These are phyloP conservation scores for Coniochaeta sp. DNA, from an alignment of 2,329 filamentous ascomycete species.

Conservation along the genomic window DNA sequence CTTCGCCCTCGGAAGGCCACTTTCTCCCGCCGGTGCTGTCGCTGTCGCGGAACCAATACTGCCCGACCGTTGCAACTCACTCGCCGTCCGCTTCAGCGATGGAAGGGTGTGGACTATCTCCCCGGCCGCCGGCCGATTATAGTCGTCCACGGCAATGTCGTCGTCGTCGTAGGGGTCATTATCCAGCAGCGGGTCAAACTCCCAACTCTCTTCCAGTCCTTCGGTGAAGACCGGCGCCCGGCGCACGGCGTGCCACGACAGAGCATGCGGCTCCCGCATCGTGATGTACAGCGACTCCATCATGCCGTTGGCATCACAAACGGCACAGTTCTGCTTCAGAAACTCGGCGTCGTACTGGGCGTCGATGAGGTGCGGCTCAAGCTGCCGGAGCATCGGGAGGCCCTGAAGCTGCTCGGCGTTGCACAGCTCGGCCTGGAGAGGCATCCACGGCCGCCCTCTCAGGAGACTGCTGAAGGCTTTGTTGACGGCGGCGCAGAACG, in stretches of 20 bases:
- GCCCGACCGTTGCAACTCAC: constrained; percentile 42
- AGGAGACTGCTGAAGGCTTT: constrained; percentile 43
- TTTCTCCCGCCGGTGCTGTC: constrained; percentile 12
- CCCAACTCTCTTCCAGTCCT: constrained; percentile 49
- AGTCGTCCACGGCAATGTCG: constrained; percentile 23
- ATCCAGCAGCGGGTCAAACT: constrained; percentile 43
- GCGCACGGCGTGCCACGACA: constrained; percentile 49
- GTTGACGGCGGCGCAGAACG: constrained; percentile 41
- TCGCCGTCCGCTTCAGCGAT: constrained; percentile 42
- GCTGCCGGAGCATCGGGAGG: constrained; percentile 50
- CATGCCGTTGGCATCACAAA: constrained; percentile 44
- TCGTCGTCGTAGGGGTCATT: constrained; percentile 27
- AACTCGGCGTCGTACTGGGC: constrained; percentile 41
- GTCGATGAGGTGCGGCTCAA: constrained; percentile 35
- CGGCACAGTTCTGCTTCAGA: constrained; percentile 46
- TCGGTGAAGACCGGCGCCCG: constrained; percentile 39
- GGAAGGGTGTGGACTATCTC: constrained; percentile 33
- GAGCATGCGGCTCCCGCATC: constrained; percentile 38
- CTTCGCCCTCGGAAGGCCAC: constrained; percentile 17
- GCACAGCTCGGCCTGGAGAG: constrained; percentile 51
- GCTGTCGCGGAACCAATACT: constrained; percentile 32
- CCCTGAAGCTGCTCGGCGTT: constrained; percentile 47
- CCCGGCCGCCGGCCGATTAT: constrained; percentile 34
- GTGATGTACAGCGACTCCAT: constrained; percentile 55
- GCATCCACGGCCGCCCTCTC: constrained; percentile 45